Evolutionary conservation across 345 rosid species (phyloP).

Genomic region (Syzygium oleosum): DNA sequence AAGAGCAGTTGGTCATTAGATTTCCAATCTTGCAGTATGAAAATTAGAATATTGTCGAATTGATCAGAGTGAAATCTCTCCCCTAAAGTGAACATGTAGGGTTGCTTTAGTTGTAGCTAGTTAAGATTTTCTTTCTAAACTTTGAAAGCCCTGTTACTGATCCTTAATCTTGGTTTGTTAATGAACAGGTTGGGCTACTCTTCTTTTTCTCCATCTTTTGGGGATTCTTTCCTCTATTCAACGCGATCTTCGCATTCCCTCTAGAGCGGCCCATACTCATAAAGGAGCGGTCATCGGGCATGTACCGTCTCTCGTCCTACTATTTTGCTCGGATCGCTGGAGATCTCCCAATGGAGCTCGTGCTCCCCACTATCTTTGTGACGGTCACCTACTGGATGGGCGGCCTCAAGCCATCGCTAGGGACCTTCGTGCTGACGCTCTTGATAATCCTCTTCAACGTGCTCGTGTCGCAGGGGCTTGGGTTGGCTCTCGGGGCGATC

Average conservation of each 20-base stretch:
- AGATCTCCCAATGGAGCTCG: conserved; percentile 93
- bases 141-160: not conserved
- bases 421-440: conserved; percentile 61
- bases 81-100: not conserved
- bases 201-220: conserved; percentile 93
- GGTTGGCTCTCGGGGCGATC: conserved; percentile 80
- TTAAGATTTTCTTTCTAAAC: not conserved
- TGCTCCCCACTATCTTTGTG: conserved; percentile 73
- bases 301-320: conserved; percentile 88
- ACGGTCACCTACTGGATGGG: conserved; percentile 92
- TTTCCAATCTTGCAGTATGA: not conserved
- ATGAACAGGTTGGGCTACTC: conserved; percentile 67
- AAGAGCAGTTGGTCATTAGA: not conserved
- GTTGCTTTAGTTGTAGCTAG: not conserved
- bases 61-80: not conserved
- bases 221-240: conserved; percentile 87
- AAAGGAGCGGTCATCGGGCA: conserved; percentile 81
- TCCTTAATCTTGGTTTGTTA: not conserved
- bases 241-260: conserved; percentile 79
- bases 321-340: conserved; percentile 68
- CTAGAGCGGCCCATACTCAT: conserved; percentile 82
- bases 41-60: not conserved
- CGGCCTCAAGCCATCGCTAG: conserved; percentile 69
- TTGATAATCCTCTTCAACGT: conserved; percentile 61
- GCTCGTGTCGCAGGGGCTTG: conserved; percentile 78